Conservation (phyloP, 176 grass and related monocot species). For the Poa annua region DNA sequence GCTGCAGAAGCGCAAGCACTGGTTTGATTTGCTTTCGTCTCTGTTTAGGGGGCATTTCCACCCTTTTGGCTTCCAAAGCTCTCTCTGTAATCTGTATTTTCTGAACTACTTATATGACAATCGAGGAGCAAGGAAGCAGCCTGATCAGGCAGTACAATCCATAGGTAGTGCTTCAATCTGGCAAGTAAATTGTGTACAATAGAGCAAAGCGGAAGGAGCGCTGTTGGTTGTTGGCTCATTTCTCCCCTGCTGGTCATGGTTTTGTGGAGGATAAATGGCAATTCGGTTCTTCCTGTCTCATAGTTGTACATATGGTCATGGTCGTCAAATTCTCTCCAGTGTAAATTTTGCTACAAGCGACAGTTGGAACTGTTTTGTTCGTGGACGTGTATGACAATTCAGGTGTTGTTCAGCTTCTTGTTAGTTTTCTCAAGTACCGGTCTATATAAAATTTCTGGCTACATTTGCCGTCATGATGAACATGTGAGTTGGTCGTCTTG, state of each 20-base stretch:
- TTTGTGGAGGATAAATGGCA: slow-evolving; percentile 22
- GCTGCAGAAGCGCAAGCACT: not conserved
- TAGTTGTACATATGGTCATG: slow-evolving; percentile 31
- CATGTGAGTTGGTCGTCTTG: not conserved
- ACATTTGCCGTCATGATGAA: too few species aligned
- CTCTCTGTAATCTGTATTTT: not conserved
- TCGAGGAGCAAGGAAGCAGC: not conserved
- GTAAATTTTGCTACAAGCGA: slow-evolving; percentile 17
- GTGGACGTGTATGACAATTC: not conserved
- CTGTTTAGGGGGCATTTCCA: slow-evolving; percentile 6
- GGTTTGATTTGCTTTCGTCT: slow-evolving; percentile 20
- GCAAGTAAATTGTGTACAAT: slow-evolving; percentile 34
- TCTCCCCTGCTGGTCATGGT: not conserved
- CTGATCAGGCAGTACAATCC: slow-evolving; percentile 13
- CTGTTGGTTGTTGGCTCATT: not conserved
- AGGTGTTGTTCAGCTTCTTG: not conserved
- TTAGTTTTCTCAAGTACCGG: too few species aligned
- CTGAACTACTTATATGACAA: not conserved
- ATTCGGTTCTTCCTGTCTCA: not conserved
- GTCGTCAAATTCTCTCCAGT: slow-evolving; percentile 1
- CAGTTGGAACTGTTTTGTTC: not conserved
- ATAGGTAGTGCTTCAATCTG: not conserved
- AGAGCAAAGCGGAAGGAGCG: not conserved
- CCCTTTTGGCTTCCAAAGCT: not conserved
- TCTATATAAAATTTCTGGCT: too few species aligned